A percentile compares a stretch with the other conserved stretches of the same genome.
Evolutionary conservation across 176 grass and related monocot genomes (phyloP).

Genomic region (Musa schizocarpa): DNA sequence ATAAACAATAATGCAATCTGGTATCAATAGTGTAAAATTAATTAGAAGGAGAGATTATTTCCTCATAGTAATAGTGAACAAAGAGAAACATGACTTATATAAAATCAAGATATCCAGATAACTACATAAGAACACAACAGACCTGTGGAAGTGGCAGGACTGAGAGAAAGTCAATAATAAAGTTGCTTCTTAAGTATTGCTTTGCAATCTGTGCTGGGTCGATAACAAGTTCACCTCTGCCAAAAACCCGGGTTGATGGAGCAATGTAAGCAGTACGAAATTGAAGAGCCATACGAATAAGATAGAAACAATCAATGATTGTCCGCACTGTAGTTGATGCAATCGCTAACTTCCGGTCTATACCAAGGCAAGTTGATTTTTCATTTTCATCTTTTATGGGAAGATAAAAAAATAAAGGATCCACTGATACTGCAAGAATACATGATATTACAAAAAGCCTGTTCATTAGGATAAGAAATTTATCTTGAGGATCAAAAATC

Average conservation of each 20-base stretch:
- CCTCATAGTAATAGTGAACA: neutral
- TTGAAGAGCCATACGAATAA: conserved; percentile 71
- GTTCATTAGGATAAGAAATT: conserved; percentile 53
- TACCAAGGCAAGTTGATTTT: conserved; percentile 58
- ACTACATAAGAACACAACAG: neutral
- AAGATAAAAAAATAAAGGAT: conserved; percentile 86
- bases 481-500: conserved; percentile 94
- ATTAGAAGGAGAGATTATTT: neutral
- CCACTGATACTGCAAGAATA: conserved; percentile 68
- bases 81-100: no score
- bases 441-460: conserved; percentile 80
- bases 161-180: conserved; percentile 59
- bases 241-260: conserved; percentile 86
- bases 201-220: conserved; percentile 62
- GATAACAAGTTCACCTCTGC: conserved; percentile 87
- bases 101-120: neutral
- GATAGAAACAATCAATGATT: conserved; percentile 70
- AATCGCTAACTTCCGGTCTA: conserved; percentile 43
- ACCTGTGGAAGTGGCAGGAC: conserved; percentile 79
- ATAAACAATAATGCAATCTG: neutral
- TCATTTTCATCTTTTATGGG: conserved; percentile 40
- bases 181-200: conserved; percentile 66
- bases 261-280: conserved; percentile 89
- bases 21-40: neutral
- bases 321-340: conserved; percentile 45